These are phyloP conservation scores for Pyrenula massariospora DNA, from an alignment of 495 filamentous ascomycete species.

Conservation along the genomic window DNA sequence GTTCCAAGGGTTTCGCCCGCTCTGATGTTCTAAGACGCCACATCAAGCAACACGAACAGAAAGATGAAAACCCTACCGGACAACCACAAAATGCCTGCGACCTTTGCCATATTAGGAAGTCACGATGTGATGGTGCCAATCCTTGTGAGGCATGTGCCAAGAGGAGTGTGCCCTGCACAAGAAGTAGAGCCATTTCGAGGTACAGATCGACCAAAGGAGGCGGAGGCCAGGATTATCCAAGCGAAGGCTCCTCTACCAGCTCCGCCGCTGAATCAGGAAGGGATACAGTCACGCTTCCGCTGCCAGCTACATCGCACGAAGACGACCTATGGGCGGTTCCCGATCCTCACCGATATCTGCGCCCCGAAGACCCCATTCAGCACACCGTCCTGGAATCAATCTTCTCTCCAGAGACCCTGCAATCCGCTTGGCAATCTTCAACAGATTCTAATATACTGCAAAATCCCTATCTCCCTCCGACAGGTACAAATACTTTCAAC, in stretches of 20 bases:
- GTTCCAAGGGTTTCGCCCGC: conserved; percentile 16
- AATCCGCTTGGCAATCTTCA: background rate
- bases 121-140: conserved; percentile 11
- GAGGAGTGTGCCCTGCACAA: background rate
- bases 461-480: background rate
- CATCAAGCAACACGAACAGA: conserved; percentile 11
- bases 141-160: conserved; percentile 13
- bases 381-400: background rate
- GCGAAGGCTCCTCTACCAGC: background rate
- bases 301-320: background rate
- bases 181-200: background rate
- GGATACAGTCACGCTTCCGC: background rate
- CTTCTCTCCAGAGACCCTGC: background rate
- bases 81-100: conserved; percentile 8
- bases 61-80: background rate
- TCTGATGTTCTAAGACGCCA: conserved; percentile 18
- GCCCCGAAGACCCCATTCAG: background rate
- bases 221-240: background rate
- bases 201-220: background rate
- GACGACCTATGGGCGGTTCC: background rate
- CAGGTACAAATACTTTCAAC: background rate
- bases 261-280: conserved; percentile 4
- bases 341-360: background rate
- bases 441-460: background rate
- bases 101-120: conserved; percentile 12